Base-by-base conservation (phyloP, 2,329 filamentous ascomycete genomes). In the Aureobasidium sp. region DNA sequence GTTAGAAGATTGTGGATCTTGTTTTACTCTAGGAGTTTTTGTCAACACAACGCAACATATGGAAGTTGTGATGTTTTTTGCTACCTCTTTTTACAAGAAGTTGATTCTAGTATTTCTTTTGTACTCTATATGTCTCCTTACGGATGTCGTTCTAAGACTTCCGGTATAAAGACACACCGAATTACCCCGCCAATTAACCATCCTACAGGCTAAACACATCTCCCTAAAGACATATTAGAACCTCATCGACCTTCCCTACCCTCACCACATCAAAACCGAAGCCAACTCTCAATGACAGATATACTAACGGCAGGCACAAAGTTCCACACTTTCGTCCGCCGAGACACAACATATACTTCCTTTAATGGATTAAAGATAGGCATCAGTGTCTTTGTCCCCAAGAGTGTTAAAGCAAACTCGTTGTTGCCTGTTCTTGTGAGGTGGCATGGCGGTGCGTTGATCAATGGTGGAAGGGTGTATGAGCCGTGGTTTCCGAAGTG, bases 381-480 rank as follows among this genome's bases (percentile, higher is more conserved):
- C 19, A 62, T 63, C 6, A 70, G 62, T 27, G 60, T 75, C 14
- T 57, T 75, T 1, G 63, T 74, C 1, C 71, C 73, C 1, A 68
- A 72, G 45, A 55, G 59, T 2, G 52, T 68, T 3, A 58, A 60
- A 7, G 8, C n/a, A 27, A 22, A 68, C 41, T 16, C 14, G n/a
- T n/a, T n/a, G n/a, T 16, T 52, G 19, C 72, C 73, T 0, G 42
- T 74, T 0, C 62, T 73, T 14, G 61, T 74, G 22, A 69, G 68
- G 32, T 74, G 70, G 50, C 74, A 76, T 37, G 73, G 73, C n/a
- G 73, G 74, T 22, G 70, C 68, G 6, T 62, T 75, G 30, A 45
- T 53, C 11, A 53, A 53, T 14, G 44, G 70, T 71, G 63, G 58
- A n/a, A 38, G 42, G 30, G 25, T n/a, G 35, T 48, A 42, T 44